Evolutionary conservation across 164 flowering plant genomes (phyloP).

Genomic region (Paratinospora sagittata): DNA sequence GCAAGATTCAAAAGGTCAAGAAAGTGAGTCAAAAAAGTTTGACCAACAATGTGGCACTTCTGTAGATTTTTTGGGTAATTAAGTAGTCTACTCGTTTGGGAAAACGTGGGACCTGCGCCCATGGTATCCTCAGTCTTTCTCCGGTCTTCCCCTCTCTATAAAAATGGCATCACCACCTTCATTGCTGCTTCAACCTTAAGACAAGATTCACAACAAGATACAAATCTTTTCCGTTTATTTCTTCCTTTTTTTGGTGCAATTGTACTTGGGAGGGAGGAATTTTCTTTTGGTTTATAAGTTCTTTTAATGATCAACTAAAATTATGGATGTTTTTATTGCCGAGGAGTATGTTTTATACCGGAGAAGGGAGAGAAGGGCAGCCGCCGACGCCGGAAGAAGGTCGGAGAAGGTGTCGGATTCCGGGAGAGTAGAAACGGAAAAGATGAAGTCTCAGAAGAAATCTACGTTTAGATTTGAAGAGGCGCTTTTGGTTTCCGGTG

Average conservation of each 20-base stretch:
- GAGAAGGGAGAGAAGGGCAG: slow-evolving; percentile 15
- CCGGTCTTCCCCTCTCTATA: not conserved
- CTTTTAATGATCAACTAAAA: not conserved
- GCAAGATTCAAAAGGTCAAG: not conserved
- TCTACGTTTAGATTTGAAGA: not conserved
- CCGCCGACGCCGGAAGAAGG: not conserved
- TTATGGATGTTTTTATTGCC: slow-evolving; percentile 20
- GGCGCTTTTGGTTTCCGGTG: slow-evolving; percentile 6
- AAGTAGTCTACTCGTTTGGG: not conserved
- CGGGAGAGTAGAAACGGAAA: not conserved
- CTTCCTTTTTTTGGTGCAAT: not conserved
- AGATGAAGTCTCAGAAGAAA: not conserved
- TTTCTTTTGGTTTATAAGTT: not conserved
- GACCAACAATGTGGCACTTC: not conserved
- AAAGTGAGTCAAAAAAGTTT: not conserved
- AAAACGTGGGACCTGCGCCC: slow-evolving; percentile 17
- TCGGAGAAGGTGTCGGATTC: slow-evolving; percentile 10
- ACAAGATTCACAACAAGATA: not conserved
- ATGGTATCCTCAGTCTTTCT: not conserved
- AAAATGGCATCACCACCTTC: not conserved
- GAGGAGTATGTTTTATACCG: slow-evolving; percentile 18
- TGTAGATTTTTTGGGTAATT: not conserved
- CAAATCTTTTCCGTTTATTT: not conserved
- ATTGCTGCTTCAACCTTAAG: not conserved
- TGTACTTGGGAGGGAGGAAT: not conserved